Conservation (phyloP, 352 stramenopile genomes). For the Phytopythium ostracodes region DNA sequence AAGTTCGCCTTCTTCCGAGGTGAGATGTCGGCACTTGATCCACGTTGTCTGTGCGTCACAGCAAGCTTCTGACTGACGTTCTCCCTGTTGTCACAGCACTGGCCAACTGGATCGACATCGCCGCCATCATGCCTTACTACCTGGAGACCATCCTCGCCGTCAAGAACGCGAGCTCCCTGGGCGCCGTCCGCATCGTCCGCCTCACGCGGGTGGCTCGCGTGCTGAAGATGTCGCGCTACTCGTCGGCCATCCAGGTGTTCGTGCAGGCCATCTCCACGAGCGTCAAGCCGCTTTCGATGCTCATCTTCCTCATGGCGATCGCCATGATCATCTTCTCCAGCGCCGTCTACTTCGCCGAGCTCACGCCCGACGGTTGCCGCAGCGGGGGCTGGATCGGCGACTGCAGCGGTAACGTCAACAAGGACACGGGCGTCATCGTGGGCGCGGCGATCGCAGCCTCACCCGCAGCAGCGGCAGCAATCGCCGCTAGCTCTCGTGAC, state of each 20-base stretch:
- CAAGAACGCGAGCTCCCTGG: slow-evolving; percentile 59
- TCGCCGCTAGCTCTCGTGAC: slow-evolving; percentile 16
- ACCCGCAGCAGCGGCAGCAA: slow-evolving; percentile 18
- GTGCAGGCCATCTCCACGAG: slow-evolving; percentile 66
- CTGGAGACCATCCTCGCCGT: slow-evolving; percentile 65
- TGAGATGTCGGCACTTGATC: slow-evolving; percentile 18
- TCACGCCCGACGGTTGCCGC: slow-evolving; percentile 58
- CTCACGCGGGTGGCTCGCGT: slow-evolving; percentile 81
- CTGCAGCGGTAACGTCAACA: slow-evolving; percentile 14
- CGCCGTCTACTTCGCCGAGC: slow-evolving; percentile 82
- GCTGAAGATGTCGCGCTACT: slow-evolving; percentile 87
- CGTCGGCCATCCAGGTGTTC: slow-evolving; percentile 83
- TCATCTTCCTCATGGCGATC: slow-evolving; percentile 85
- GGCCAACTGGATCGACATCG: slow-evolving; percentile 81
- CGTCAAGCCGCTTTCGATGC: slow-evolving; percentile 80
- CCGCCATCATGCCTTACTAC: slow-evolving; percentile 83
- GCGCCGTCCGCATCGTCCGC: slow-evolving; percentile 78
- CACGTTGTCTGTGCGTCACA: no score
- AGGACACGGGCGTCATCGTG: neutral
- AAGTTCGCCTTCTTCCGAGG: slow-evolving; percentile 44
- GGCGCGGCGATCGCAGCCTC: slow-evolving; percentile 8
- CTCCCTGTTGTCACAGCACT: slow-evolving; percentile 26
- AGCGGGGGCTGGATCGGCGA: slow-evolving; percentile 51
- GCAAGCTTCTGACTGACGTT: no score
- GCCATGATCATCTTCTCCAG: slow-evolving; percentile 84